Evolutionary conservation across 768 basidiomycete genomes (phyloP).

Genomic region (Auriscalpium vulgare): DNA sequence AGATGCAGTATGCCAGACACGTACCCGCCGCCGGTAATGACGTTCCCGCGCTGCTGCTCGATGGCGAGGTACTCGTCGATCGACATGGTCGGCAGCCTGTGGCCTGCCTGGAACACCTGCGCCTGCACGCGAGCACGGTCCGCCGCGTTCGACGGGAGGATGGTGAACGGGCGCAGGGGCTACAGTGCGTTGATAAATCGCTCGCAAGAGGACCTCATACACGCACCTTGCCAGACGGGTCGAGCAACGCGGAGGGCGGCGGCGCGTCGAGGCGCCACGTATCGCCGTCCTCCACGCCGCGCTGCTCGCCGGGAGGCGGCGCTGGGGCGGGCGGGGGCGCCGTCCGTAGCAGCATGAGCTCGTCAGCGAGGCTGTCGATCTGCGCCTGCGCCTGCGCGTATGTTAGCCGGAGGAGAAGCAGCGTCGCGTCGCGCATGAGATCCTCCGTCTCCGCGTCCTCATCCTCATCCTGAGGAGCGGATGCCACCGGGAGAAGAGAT

Average conservation of each 20-base stretch:
- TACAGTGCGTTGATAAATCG: constrained; percentile 24
- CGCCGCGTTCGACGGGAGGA: constrained; percentile 60
- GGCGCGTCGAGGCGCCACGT: constrained; percentile 72
- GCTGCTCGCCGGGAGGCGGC: constrained; percentile 24
- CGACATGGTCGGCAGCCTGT: constrained; percentile 90
- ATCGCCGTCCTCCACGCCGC: constrained; percentile 35
- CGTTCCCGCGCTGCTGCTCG: constrained; percentile 76
- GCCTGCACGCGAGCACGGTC: constrained; percentile 67
- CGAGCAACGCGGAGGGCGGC: constrained; percentile 49
- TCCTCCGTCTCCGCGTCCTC: constrained; percentile 57
- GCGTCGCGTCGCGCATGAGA: constrained; percentile 52
- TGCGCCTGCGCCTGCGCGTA: constrained; percentile 65
- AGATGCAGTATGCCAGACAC: constrained; percentile 18
- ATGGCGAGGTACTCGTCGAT: constrained; percentile 91
- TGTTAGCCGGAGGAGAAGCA: constrained; percentile 66
- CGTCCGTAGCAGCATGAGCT: constrained; percentile 56
- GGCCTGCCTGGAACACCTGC: constrained; percentile 77
- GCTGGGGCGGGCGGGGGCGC: constrained; percentile 37
- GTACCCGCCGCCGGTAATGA: constrained; percentile 84
- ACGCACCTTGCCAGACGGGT: constrained; percentile 67
- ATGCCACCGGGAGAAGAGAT: constrained; percentile 44
- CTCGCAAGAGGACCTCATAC: neutral
- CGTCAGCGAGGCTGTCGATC: constrained; percentile 61
- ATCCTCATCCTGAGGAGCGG: constrained; percentile 33
- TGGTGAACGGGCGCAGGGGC: constrained; percentile 89